Evolutionary conservation across 2,329 filamentous ascomycete species (phyloP).

Genomic region (Monilinia laxa): DNA sequence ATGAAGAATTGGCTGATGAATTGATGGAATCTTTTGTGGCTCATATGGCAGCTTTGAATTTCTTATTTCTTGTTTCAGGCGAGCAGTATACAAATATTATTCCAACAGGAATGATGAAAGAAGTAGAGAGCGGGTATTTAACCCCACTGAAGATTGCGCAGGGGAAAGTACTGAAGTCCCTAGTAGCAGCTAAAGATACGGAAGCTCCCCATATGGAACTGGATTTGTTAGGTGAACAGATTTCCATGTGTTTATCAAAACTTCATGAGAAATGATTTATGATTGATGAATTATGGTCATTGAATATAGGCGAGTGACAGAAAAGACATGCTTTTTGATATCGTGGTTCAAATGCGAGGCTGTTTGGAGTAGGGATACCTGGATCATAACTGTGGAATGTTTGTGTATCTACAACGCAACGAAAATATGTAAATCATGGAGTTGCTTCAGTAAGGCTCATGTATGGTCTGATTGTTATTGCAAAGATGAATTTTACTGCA

Average conservation of each 20-base stretch:
- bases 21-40: constrained; percentile 54
- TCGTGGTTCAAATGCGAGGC: background rate
- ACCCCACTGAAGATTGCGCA: constrained; percentile 52
- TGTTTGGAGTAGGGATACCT: constrained; percentile 12
- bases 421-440: background rate
- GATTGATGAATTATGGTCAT: constrained; percentile 10
- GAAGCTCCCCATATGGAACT: constrained; percentile 29
- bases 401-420: background rate
- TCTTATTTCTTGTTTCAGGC: constrained; percentile 56
- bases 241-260: constrained; percentile 28
- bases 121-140: constrained; percentile 59
- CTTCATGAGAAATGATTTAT: constrained; percentile 27
- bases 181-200: constrained; percentile 14
- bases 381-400: background rate
- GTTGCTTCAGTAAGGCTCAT: background rate
- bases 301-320: background rate
- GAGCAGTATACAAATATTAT: constrained; percentile 50
- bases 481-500: background rate
- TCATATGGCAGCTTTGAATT: constrained; percentile 60
- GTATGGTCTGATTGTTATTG: background rate
- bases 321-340: background rate
- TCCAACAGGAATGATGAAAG: constrained; percentile 55
- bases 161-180: constrained; percentile 33
- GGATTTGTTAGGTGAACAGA: constrained; percentile 36
- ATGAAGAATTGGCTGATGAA: constrained; percentile 50